Percentiles rank a stretch among this genome's conserved stretches.
Evolutionary conservation across 805 yeast species (phyloP).

Genomic region (Hemisphaericaspora nanyangensis): DNA sequence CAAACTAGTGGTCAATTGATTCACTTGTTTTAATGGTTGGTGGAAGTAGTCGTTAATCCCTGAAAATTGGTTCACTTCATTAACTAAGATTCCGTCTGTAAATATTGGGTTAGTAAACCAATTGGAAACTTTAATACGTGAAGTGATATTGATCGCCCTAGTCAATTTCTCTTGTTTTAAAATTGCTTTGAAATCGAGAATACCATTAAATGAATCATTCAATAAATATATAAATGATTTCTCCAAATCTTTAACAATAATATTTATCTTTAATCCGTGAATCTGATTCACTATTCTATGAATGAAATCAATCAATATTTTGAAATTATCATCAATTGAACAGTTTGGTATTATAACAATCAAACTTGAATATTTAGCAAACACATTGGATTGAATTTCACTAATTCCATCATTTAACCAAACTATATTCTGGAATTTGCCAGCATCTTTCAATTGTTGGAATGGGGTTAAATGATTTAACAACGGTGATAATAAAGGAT

Average conservation of each 20-base stretch:
- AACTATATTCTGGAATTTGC: constrained; percentile 44
- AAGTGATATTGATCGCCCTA: constrained; percentile 21
- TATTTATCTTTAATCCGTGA: constrained; percentile 9
- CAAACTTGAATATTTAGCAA: constrained; percentile 15
- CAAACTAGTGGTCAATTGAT: constrained; percentile 47
- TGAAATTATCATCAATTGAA: constrained; percentile 13
- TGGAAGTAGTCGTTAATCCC: constrained; percentile 42
- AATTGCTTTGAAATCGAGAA: constrained; percentile 9
- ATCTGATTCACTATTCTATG: constrained; percentile 1
- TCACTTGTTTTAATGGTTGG: constrained; percentile 43
- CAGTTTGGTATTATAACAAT: constrained; percentile 14
- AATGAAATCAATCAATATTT: constrained; percentile 11
- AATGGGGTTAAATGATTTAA: constrained; percentile 56
- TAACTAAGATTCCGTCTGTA: constrained; percentile 39
- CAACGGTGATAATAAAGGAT: constrained; percentile 43
- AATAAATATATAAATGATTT: constrained; percentile 30
- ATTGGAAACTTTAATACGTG: constrained; percentile 39
- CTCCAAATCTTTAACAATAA: constrained; percentile 36
- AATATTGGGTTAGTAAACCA: constrained; percentile 46
- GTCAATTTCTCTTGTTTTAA: background rate
- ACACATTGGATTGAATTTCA: constrained; percentile 7
- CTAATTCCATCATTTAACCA: constrained; percentile 37
- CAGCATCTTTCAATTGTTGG: constrained; percentile 45
- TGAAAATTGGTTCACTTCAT: constrained; percentile 34
- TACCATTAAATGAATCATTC: constrained; percentile 18